Evolutionary conservation across 1,284 basidiomycete species (phyloP), one percentile per base, ranked within the genome.

Genomic region (Malassezia yamatoensis): DNA sequence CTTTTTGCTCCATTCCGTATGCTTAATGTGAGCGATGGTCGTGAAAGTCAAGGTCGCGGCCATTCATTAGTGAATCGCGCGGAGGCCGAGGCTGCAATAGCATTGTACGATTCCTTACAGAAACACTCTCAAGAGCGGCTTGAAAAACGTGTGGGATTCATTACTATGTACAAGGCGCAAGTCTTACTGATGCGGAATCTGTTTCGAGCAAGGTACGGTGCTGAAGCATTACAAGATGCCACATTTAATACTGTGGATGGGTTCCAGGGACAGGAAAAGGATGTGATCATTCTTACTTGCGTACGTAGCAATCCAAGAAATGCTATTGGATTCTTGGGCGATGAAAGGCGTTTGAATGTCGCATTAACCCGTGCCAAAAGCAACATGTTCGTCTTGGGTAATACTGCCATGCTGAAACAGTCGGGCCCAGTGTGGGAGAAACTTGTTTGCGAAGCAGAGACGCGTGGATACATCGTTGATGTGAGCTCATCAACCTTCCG

Each of bases 191-290:
- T 99, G 40, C 83, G 83, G 48, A 79, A 81, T 7, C 78, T 80
- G 5, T 98, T 98, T 67, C 77, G 80, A 51, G 76, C 80, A 53
- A 80, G 81, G 10, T 96, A 88, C 71, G 90, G 90, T 0, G 72
- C 77, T 21, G 81, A 84, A 20, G 85, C 94, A 24, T 65, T 54
- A 3, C 55, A 67, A 13, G 82, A 81, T 33, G 83, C 98, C 41
- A 87, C 94, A 66, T 96, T 99, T 78, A 89, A 94, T 73, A 98
- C 94, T 0, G 94, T 99, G 11, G 94, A 99, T 75, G 94, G 94
- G 2, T 99, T 98, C 83, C 94, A 99, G 76, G 94, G 94, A 34
- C 84, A 94, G 72, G 94, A 99, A 79, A 98, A 98, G 81, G 94
- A 99, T 76, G 96, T 98, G 71, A 96, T 99, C 76, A 96, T 99